Base-by-base conservation (phyloP, 768 basidiomycete genomes). In the Calocybe indica region DNA sequence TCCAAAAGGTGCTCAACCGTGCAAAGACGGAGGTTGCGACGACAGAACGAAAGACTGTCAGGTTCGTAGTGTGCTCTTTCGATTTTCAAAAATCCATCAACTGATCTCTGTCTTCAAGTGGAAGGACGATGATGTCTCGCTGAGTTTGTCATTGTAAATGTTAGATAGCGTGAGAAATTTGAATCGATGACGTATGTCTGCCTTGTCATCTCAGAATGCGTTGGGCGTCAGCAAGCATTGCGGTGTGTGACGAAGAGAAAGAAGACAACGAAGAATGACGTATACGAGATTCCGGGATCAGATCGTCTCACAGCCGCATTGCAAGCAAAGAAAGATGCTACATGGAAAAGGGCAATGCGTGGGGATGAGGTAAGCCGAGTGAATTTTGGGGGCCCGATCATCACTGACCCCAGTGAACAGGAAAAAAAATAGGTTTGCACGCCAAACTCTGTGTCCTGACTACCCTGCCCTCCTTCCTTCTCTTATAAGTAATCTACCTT, bases 1-100 rank as follows among this genome's bases (percentile, higher is more conserved):
- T 99, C 75, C 88, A 92, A 69, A 92, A 92, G 66, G 83, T 99
- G 44, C 68, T 99, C 60, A 98, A 98, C 62, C 74, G 96, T 43
- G 94, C 96, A 6, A 98, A 97, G 78, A 87, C 89, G 22, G 96
- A 98, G 66, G 82, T 80, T 5, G 84, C 82, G 2, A 80, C 78
- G 3, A 77, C 74, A 1, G 93, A 94, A 60, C 76, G 88, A 58
- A 98, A 91, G 79, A 99, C 96, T 6, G 93, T 86, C 30, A 92
- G 75, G 92, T 92, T 59, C 42, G 80, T 71, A n/a, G 44, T 15
- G 34, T 42, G 31, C 40, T 45, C 53, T 13, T 2, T 37, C 15
- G 35, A 48, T 7, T 45, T 42, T 33, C 30, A 40, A 40, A 33
- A 38, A 22, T n/a, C 13, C 33, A 1, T 28, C 29, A 15, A 28